These are phyloP conservation scores for Blastobotrys indianensis DNA, from an alignment of 1,139 yeast species.

Conservation along the genomic window DNA sequence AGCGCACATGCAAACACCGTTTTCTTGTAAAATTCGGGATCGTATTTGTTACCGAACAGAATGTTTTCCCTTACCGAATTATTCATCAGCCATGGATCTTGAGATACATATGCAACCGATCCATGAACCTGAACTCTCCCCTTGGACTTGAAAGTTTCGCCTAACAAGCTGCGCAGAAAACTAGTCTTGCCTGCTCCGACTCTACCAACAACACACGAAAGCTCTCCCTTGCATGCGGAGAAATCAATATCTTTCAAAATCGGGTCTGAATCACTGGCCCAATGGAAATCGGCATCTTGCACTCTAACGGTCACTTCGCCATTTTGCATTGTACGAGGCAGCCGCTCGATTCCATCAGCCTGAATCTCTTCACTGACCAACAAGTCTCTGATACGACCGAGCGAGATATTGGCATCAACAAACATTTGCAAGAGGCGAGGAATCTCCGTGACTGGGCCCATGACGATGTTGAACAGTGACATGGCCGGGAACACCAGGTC, in stretches of 20 bases:
- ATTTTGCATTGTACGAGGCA: conserved; percentile 30
- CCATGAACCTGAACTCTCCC: conserved; percentile 78
- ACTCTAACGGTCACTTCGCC: conserved; percentile 40
- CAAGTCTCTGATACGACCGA: conserved; percentile 50
- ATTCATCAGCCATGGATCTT: conserved; percentile 92
- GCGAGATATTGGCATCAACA: conserved; percentile 57
- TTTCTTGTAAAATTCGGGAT: conserved; percentile 68
- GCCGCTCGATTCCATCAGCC: conserved; percentile 34
- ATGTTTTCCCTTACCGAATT: conserved; percentile 88
- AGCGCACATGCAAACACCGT: conserved; percentile 89
- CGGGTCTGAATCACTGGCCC: conserved; percentile 33
- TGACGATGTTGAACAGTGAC: conserved; percentile 52
- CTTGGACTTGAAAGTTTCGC: conserved; percentile 72
- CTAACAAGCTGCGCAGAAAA: conserved; percentile 72
- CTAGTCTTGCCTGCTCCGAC: conserved; percentile 95
- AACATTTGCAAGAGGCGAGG: conserved; percentile 42
- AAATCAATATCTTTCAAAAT: conserved; percentile 38
- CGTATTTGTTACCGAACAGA: conserved; percentile 80
- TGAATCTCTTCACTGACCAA: conserved; percentile 49
- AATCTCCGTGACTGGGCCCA: conserved; percentile 51
- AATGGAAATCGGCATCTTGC: conserved; percentile 42
- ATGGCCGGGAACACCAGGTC: conserved; percentile 71
- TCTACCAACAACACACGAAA: conserved; percentile 83
- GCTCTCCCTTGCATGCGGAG: conserved; percentile 68
- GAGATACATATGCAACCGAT: conserved; percentile 83